Conservation (phyloP, 108 stramenopile species). For the Discostella pseudostelligera region DNA sequence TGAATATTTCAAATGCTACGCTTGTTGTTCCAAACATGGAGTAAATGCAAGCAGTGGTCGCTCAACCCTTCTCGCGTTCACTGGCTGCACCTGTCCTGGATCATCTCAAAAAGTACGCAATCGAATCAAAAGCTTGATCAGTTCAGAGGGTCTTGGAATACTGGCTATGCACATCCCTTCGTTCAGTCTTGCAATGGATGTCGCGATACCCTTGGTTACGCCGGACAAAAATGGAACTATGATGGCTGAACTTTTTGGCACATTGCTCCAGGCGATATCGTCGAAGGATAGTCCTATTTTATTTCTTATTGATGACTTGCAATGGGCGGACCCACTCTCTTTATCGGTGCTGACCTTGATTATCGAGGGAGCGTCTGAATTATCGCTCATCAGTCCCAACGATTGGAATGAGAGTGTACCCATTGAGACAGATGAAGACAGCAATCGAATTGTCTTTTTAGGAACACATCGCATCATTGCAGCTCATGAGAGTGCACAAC, state of each 20-base stretch:
- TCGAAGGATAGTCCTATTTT: neutral
- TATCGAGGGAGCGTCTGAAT: conserved; percentile 5
- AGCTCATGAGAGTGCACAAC: conserved; percentile 14
- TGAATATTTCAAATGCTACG: conserved; percentile 7
- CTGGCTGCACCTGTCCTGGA: neutral
- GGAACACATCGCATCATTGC: conserved; percentile 48
- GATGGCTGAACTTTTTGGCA: conserved; percentile 9
- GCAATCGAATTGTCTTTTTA: conserved; percentile 33
- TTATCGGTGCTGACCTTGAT: conserved; percentile 41
- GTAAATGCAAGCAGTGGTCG: neutral
- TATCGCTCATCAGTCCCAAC: neutral
- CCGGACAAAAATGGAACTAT: neutral
- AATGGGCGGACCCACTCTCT: conserved; percentile 53
- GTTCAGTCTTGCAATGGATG: neutral
- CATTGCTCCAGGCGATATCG: conserved; percentile 5
- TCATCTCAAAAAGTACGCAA: neutral
- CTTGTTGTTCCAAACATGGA: neutral
- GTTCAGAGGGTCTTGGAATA: neutral
- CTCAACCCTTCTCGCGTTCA: too few relatives aligned
- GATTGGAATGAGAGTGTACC: too few relatives aligned
- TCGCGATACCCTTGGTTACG: neutral
- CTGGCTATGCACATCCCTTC: conserved; percentile 13
- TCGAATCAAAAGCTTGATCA: neutral
- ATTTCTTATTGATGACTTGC: conserved; percentile 58
- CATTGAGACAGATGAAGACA: neutral